A percentile compares a stretch with the other conserved stretches of the same genome.
phyloP scores from a whole-genome alignment of 345 rosid genomes.

The Euphorbia tirucalli region DNA sequence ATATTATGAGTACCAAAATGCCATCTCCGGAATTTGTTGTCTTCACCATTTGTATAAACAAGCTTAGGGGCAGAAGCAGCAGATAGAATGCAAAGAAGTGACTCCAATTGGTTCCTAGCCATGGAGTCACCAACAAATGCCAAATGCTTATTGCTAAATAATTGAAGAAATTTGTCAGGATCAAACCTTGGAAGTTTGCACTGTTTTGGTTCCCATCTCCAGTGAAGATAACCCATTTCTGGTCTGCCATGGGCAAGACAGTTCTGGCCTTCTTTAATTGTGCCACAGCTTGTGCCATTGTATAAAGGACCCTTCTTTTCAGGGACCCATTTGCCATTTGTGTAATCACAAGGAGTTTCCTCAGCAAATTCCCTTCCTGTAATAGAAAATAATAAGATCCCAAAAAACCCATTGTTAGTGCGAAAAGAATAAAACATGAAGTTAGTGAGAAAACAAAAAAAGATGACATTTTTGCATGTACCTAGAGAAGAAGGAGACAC shows the following conservation, averaged over 20 bases:
- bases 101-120: constrained; percentile 95
- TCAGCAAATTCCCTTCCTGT: constrained; percentile 41
- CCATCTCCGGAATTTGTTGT: constrained; percentile 78
- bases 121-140: constrained; percentile 97
- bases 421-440: not conserved
- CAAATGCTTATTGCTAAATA: constrained; percentile 57
- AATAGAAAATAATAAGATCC: constrained; percentile 18
- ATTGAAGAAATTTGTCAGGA: constrained; percentile 54
- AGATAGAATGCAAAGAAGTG: constrained; percentile 76
- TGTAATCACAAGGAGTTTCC: constrained; percentile 62
- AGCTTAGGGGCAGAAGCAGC: constrained; percentile 57
- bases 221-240: constrained; percentile 67
- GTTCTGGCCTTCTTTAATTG: constrained; percentile 82
- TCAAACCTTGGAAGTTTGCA: constrained; percentile 87
- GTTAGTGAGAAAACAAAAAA: no score
- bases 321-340: constrained; percentile 64
- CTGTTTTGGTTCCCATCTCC: constrained; percentile 85
- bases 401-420: not conserved
- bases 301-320: constrained; percentile 74
- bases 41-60: constrained; percentile 64
- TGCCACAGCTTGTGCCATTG: constrained; percentile 71
- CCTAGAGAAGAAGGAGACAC: constrained; percentile 30
- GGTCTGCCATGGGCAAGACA: constrained; percentile 87
- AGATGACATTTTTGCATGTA: not conserved
- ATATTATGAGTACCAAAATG: constrained; percentile 55